Evolutionary conservation across 2,329 filamentous ascomycete species (phyloP).

Genomic region (Capronia americana): DNA sequence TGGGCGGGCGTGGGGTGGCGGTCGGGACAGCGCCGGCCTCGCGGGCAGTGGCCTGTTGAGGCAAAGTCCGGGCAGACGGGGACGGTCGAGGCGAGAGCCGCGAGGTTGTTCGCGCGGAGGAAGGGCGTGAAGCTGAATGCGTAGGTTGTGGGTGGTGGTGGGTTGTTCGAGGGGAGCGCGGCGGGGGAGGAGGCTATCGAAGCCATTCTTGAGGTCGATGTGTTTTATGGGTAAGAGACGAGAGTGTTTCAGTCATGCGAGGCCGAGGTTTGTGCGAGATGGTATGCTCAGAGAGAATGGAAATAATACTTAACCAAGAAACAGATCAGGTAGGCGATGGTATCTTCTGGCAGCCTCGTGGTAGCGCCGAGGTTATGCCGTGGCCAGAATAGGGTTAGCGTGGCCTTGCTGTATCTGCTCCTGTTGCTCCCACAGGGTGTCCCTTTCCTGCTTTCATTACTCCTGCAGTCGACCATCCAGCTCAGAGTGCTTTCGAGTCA

Average conservation of each 20-base stretch:
- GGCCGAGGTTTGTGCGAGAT: not conserved
- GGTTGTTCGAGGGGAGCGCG: conserved; percentile 36
- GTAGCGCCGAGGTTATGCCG: conserved; percentile 13
- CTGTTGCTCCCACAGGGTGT: not conserved
- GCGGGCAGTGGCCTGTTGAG: conserved; percentile 78
- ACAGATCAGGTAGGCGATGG: conserved; percentile 2
- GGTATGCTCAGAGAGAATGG: no score
- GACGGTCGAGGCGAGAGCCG: conserved; percentile 78
- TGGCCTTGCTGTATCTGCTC: conserved; percentile 1
- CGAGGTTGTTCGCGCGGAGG: conserved; percentile 80
- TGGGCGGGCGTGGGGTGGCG: conserved; percentile 68
- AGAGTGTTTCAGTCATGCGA: not conserved
- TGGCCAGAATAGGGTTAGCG: not conserved
- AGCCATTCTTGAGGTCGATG: conserved; percentile 23
- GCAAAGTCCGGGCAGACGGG: conserved; percentile 86
- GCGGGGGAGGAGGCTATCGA: conserved; percentile 24
- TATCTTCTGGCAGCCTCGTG: conserved; percentile 18
- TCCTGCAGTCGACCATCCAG: not conserved
- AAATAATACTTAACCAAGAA: no score
- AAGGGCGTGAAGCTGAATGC: conserved; percentile 86
- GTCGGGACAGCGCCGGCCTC: conserved; percentile 83
- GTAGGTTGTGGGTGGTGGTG: conserved; percentile 57
- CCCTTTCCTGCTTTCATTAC: not conserved
- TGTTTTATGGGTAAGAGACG: not conserved
- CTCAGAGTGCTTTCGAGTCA: not conserved